Base-by-base conservation (phyloP, 495 filamentous ascomycete genomes). In the Jackrogersella minutella region DNA sequence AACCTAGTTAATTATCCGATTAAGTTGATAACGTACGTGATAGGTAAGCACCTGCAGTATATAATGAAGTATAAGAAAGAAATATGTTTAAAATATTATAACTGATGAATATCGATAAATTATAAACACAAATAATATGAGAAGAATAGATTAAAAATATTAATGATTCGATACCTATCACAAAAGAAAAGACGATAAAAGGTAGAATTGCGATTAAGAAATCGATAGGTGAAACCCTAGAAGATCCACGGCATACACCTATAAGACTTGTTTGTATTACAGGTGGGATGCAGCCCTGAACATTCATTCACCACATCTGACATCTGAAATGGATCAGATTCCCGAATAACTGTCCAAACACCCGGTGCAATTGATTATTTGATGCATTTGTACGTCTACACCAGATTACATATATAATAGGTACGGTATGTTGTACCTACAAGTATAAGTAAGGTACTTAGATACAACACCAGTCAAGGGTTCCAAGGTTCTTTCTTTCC, bases 211-310 rank as follows among this genome's bases (percentile, higher is more conserved):
- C 26, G 26, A 30, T 3, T 30, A 30, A 30, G 3, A 28, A 9
- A n/a, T 51, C 39, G 44, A 58, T 50, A 64, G 37, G 52, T 33
- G 36, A 54, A 21, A 49, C 36, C 62, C 54, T 26, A 21, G 43
- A 19, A 52, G n/a, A 11, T 24, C 9, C 17, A 41, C 21, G 14
- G 7, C 36, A 3, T 62, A 56, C 52, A 58, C 58, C 64, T 68
- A 68, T 68, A 68, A 36, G 24, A 51, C 41, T 28, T 39, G n/a
- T 22, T 33, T 52, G 14, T 68, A 68, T 62, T 62, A 58, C 46
- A 60, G 41, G 63, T 37, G 40, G 46, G 49, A 56, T 60, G 56
- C 49, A 54, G 55, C 63, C 56, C 41, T 54, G 62, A 28, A 64
- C 57, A 19, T 36, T 22, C n/a, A 17, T 3, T n/a, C n/a, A n/a